Evolutionary conservation across 2,329 filamentous ascomycete species (phyloP), one percentile per base, ranked within the genome.

Genomic region (Grosmannia clavigera): DNA sequence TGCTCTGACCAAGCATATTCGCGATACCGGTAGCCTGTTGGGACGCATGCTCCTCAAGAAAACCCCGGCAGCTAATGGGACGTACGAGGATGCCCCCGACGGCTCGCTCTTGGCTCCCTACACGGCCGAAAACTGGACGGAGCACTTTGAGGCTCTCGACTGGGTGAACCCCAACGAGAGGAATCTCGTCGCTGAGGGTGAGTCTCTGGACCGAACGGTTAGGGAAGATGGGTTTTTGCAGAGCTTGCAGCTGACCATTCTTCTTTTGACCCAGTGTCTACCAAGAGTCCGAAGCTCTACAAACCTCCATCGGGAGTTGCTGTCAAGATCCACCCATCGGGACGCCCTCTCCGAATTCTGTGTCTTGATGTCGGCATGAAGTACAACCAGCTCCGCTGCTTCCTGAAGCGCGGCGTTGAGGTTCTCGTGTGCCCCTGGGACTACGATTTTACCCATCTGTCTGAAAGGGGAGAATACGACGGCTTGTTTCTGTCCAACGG

Each of bases 401-500:
- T 99, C 68, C 80, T 99, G 62, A 86, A 85, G 68, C 85, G 94
- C 67, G 94, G 94, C 60, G 88, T 97, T 60, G 94, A 99, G 72
- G 92, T 97, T 57, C 77, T 96, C 65, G 90, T 96, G 60, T 92
- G 94, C 64, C 94, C 94, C 11, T 99, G 92, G 92, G 86, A 99
- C 75, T 91, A 96, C 70, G 87, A 97, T 72, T 91, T 97, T 72
- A 84, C 86, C 59, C 76, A 79, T 60, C 81, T 90, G 60, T 85
- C 85, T 59, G 87, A 85, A 62, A 87, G 85, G 61, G 87, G 88
- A 64, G 84, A 95, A 66, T 97, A 96, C 70, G 94, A 99, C 72
- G 94, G 94, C 71, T 83, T 99, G 55, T 99, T 99, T 78, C 85
- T 99, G 66, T 97, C 92, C 65, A 99, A 99, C 78, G 94, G 94